Percentiles rank a stretch among this genome's conserved stretches.
These are phyloP conservation scores for Rhodomyrtus psidioides DNA, from an alignment of 441 rosid genomes.

Conservation along the genomic window DNA sequence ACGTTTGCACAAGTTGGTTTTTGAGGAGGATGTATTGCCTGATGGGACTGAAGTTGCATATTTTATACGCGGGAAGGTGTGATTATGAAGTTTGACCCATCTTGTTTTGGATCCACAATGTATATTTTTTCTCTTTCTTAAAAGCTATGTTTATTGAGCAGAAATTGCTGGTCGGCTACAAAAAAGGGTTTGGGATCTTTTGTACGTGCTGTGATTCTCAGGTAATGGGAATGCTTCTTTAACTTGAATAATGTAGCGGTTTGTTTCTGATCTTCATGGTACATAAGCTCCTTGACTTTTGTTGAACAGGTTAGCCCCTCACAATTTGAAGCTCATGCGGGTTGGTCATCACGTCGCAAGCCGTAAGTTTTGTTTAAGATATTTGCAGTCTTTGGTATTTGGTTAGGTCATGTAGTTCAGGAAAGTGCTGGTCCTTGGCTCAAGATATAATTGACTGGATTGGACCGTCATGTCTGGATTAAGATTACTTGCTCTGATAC, in stretches of 20 bases:
- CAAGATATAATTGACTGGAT: not conserved
- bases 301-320: constrained; percentile 82
- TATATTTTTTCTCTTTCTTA: constrained; percentile 14
- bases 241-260: not conserved
- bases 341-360: constrained; percentile 80
- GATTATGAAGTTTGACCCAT: not conserved
- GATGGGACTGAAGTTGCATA: constrained; percentile 94
- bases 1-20: constrained; percentile 79
- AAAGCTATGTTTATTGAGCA: constrained; percentile 27
- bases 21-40: constrained; percentile 74
- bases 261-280: not conserved
- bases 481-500: not conserved
- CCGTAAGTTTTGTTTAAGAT: constrained; percentile 55
- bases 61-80: constrained; percentile 78
- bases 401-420: not conserved
- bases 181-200: constrained; percentile 69
- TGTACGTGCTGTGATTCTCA: constrained; percentile 77
- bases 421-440: not conserved
- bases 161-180: constrained; percentile 83
- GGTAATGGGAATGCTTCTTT: constrained; percentile 31
- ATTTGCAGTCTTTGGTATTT: not conserved
- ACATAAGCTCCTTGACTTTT: constrained; percentile 12
- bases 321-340: constrained; percentile 96
- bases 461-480: not conserved
- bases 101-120: not conserved